phyloP scores from a whole-genome alignment of 306 rosid genomes.

The Adenanthera pavonina region DNA sequence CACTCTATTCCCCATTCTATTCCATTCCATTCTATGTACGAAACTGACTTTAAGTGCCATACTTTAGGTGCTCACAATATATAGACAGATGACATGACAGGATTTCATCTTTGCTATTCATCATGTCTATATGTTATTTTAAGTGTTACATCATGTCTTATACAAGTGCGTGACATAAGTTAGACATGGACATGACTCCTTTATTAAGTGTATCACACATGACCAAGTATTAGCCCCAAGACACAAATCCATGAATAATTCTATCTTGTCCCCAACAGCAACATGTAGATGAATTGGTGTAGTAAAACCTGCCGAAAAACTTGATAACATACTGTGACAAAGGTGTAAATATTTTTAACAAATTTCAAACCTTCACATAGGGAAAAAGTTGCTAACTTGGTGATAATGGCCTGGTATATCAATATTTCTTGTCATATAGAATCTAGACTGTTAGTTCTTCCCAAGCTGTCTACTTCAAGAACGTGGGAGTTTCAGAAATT shows the following conservation, averaged over 20 bases:
- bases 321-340: no score
- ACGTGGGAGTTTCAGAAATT: neutral
- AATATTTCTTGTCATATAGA: slow-evolving; percentile 19
- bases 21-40: no score
- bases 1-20: no score
- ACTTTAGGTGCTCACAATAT: slow-evolving; percentile 2
- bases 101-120: slow-evolving; percentile 24
- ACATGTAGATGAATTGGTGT: slow-evolving; percentile 22
- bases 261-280: slow-evolving; percentile 30
- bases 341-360: neutral
- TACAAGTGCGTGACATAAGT: neutral
- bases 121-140: neutral
- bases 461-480: neutral
- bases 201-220: neutral
- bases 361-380: neutral
- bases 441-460: slow-evolving; percentile 5
- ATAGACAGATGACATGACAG: neutral
- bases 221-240: slow-evolving; percentile 6
- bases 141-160: neutral
- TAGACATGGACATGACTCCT: neutral
- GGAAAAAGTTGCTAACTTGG: neutral
- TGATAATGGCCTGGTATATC: slow-evolving; percentile 6
- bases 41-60: slow-evolving; percentile 14
- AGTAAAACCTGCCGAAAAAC: neutral
- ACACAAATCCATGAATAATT: slow-evolving; percentile 20